Conservation (phyloP, 495 filamentous ascomycete species). For the Penicillium egyptiacum region DNA sequence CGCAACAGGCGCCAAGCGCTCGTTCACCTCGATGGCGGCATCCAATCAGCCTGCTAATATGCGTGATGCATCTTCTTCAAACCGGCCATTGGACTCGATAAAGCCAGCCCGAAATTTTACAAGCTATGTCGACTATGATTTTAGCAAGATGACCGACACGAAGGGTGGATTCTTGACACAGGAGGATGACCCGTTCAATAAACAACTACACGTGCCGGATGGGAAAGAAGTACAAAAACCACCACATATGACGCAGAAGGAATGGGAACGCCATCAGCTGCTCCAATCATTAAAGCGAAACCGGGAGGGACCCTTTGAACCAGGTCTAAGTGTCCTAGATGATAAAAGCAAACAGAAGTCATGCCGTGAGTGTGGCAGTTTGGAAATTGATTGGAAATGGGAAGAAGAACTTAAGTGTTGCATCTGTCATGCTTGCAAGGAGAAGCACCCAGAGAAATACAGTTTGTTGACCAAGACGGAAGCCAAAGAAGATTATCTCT, state of each 20-base stretch:
- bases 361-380: slow-evolving; percentile 76
- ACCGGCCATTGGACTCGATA: slow-evolving; percentile 56
- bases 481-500: slow-evolving; percentile 87
- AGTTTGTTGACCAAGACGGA: slow-evolving; percentile 95
- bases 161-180: slow-evolving; percentile 88
- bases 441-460: slow-evolving; percentile 87
- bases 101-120: slow-evolving; percentile 76
- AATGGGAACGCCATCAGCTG: slow-evolving; percentile 86
- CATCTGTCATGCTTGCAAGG: slow-evolving; percentile 79
- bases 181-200: slow-evolving; percentile 89
- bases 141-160: slow-evolving; percentile 95
- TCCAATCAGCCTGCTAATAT: slow-evolving; percentile 57
- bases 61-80: slow-evolving; percentile 60
- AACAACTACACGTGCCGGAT: slow-evolving; percentile 60
- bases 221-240: slow-evolving; percentile 65
- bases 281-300: slow-evolving; percentile 65
- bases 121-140: slow-evolving; percentile 95
- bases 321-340: slow-evolving; percentile 70
- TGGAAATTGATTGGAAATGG: slow-evolving; percentile 96
- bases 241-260: slow-evolving; percentile 82
- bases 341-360: slow-evolving; percentile 62
- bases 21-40: slow-evolving; percentile 63
- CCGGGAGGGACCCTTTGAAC: slow-evolving; percentile 82
- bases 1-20: slow-evolving; percentile 56
- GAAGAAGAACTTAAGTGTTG: slow-evolving; percentile 71